These are phyloP conservation scores for Zygosaccharomyces kombuchaensis DNA, from an alignment of 805 yeast species.

Conservation along the genomic window DNA sequence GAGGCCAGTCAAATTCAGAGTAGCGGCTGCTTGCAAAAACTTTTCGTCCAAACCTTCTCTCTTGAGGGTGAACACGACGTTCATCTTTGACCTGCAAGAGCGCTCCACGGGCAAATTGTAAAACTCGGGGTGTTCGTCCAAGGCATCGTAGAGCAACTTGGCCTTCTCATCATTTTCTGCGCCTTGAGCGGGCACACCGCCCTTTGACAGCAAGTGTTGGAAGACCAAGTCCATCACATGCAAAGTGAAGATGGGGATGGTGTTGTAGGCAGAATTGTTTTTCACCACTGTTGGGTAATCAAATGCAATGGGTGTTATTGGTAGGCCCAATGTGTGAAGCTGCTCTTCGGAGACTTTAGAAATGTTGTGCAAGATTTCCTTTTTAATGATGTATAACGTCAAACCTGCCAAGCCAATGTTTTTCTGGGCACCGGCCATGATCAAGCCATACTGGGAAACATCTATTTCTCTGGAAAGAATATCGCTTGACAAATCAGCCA, in stretches of 20 bases:
- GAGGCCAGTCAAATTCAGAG: slow-evolving; percentile 61
- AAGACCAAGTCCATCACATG: slow-evolving; percentile 81
- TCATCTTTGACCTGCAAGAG: slow-evolving; percentile 77
- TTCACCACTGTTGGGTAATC: slow-evolving; percentile 81
- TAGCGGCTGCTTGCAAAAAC: slow-evolving; percentile 67
- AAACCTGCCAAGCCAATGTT: slow-evolving; percentile 97
- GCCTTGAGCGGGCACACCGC: slow-evolving; percentile 69
- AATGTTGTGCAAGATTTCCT: slow-evolving; percentile 57
- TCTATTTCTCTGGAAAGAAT: slow-evolving; percentile 78
- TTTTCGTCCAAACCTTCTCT: slow-evolving; percentile 59
- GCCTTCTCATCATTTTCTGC: slow-evolving; percentile 60
- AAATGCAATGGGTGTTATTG: slow-evolving; percentile 83
- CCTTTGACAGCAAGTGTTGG: slow-evolving; percentile 53
- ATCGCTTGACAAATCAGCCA: slow-evolving; percentile 93
- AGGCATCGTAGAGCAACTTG: slow-evolving; percentile 51
- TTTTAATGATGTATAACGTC: slow-evolving; percentile 85
- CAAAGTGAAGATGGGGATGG: slow-evolving; percentile 89
- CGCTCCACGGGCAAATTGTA: slow-evolving; percentile 64
- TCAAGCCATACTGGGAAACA: slow-evolving; percentile 77
- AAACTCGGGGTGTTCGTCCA: slow-evolving; percentile 62
- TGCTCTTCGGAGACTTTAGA: slow-evolving; percentile 54
- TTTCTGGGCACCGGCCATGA: slow-evolving; percentile 98
- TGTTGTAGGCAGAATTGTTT: slow-evolving; percentile 91
- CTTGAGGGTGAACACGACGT: slow-evolving; percentile 79
- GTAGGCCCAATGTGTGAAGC: slow-evolving; percentile 55